Conservation (phyloP, 2,329 filamentous ascomycete genomes). For the Alternaria sp. region DNA sequence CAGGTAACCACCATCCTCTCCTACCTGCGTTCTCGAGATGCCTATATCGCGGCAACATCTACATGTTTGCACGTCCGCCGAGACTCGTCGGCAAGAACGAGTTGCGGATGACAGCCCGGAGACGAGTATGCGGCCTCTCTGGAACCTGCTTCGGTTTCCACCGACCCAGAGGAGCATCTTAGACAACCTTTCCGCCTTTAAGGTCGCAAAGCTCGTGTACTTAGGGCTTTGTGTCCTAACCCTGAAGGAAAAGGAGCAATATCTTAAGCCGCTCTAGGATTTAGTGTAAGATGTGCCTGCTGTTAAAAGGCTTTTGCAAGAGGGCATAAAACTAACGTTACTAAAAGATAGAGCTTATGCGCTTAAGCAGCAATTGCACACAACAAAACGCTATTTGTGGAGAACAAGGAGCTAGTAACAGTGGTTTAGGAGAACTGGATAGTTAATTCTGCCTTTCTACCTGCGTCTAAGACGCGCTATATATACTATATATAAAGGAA, state of each 20-base stretch:
- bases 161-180: slow-evolving; percentile 6
- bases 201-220: slow-evolving; percentile 5
- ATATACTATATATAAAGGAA: no score
- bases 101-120: background rate
- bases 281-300: slow-evolving; percentile 2
- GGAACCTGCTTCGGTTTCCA: slow-evolving; percentile 6
- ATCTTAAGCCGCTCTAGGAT: slow-evolving; percentile 5
- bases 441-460: no score
- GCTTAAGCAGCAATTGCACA: slow-evolving; percentile 8
- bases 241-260: slow-evolving; percentile 1
- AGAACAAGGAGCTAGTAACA: no score
- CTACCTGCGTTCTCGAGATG: slow-evolving; percentile 1
- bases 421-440: no score
- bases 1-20: background rate
- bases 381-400: slow-evolving; percentile 3
- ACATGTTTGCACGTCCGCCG: background rate
- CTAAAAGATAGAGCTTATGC: slow-evolving; percentile 5
- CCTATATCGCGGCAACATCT: background rate
- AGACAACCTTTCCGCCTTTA: slow-evolving; percentile 4
- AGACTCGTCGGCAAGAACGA: background rate
- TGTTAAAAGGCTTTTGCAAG: background rate
- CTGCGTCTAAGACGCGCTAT: no score
- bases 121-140: background rate
- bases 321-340: slow-evolving; percentile 6
- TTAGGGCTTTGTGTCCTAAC: background rate